These are phyloP conservation scores for Lyophyllum semitale DNA, from an alignment of 768 basidiomycete species.

Conservation along the genomic window DNA sequence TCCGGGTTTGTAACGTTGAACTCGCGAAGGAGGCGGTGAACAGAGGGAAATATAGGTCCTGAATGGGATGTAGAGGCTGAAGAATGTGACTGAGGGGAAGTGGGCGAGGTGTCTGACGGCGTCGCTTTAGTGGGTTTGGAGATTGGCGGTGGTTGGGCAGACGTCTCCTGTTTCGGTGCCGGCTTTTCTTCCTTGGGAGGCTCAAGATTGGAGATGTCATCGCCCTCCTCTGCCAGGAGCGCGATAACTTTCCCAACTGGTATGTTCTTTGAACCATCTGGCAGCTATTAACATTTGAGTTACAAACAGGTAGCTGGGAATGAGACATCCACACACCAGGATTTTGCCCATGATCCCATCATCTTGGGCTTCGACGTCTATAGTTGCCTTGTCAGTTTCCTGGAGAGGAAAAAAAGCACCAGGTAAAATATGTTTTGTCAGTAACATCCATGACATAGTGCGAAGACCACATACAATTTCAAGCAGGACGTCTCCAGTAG, in stretches of 20 bases:
- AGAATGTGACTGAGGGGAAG: constrained; percentile 33
- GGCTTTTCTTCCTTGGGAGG: constrained; percentile 50
- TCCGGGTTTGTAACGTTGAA: constrained; percentile 59
- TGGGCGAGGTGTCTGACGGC: constrained; percentile 22
- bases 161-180: constrained; percentile 25
- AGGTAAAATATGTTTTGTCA: neutral
- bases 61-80: constrained; percentile 49
- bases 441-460: neutral
- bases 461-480: constrained; percentile 69
- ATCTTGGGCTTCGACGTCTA: constrained; percentile 98
- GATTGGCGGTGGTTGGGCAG: constrained; percentile 30
- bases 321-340: constrained; percentile 53
- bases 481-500: constrained; percentile 81
- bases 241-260: constrained; percentile 90
- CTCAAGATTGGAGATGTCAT: constrained; percentile 87
- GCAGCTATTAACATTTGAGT: constrained; percentile 41
- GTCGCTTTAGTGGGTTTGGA: constrained; percentile 28
- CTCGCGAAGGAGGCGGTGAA: constrained; percentile 76
- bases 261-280: constrained; percentile 82
- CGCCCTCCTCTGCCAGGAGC: constrained; percentile 92
- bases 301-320: neutral
- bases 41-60: constrained; percentile 87
- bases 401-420: constrained; percentile 28
- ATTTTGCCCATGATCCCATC: constrained; percentile 96
- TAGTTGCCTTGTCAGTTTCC: constrained; percentile 96